A percentile compares a stretch with the other conserved stretches of the same genome.
phyloP scores from a whole-genome alignment of 768 basidiomycete species.

The Russula olivacea region DNA sequence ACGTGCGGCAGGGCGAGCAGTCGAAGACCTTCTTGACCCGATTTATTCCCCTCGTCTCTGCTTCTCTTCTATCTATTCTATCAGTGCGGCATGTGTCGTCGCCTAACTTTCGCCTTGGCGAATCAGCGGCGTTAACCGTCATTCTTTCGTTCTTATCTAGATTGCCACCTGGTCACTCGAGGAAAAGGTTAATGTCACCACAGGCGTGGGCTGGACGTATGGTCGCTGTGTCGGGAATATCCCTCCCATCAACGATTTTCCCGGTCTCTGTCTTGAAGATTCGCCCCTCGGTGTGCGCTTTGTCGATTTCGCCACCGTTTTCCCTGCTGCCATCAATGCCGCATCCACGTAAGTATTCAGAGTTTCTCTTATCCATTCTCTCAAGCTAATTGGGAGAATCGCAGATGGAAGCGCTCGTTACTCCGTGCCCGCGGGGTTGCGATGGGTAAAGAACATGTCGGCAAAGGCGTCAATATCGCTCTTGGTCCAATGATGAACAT shows the following conservation, averaged over 20 bases:
- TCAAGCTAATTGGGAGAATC: slow-evolving; percentile 1
- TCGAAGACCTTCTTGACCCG: background rate
- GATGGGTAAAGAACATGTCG: slow-evolving; percentile 78
- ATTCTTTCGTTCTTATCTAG: background rate
- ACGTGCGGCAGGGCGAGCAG: background rate
- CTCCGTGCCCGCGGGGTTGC: slow-evolving; percentile 70
- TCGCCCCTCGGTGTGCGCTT: slow-evolving; percentile 75
- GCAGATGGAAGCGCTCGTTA: slow-evolving; percentile 68
- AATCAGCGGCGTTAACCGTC: background rate
- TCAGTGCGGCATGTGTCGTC: background rate
- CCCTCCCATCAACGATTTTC: slow-evolving; percentile 47
- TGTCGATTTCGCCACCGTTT: slow-evolving; percentile 66
- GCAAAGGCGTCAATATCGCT: slow-evolving; percentile 79
- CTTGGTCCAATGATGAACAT: slow-evolving; percentile 85
- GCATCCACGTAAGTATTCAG: slow-evolving; percentile 61
- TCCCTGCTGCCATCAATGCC: slow-evolving; percentile 79
- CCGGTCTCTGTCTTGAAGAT: slow-evolving; percentile 71
- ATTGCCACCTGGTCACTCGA: slow-evolving; percentile 21
- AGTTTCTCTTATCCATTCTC: background rate
- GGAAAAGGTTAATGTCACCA: slow-evolving; percentile 25
- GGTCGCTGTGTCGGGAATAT: slow-evolving; percentile 71
- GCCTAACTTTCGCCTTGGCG: background rate
- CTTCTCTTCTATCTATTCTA: background rate
- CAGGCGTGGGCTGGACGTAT: slow-evolving; percentile 43
- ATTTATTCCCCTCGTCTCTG: background rate